phyloP scores from a whole-genome alignment of 805 yeast genomes.

The Metschnikowia drakensbergensis region DNA sequence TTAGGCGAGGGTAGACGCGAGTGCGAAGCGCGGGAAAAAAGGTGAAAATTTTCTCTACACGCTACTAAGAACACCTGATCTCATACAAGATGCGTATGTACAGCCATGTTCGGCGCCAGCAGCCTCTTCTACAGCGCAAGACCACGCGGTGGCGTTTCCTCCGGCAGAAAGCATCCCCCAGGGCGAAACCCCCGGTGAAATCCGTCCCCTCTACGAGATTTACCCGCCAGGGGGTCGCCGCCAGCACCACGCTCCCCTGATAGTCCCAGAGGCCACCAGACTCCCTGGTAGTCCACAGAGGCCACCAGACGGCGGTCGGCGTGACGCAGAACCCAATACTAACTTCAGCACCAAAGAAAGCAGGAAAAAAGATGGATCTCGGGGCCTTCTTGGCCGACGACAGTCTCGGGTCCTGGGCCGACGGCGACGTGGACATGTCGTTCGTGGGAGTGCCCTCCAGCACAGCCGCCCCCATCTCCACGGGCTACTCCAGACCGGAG shows the following conservation, averaged over 20 bases:
- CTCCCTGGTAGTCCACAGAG: too few species aligned
- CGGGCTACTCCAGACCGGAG: constrained; percentile 10
- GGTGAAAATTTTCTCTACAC: constrained; percentile 7
- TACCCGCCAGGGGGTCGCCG: too few species aligned
- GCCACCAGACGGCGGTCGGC: too few species aligned
- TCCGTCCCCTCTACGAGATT: too few species aligned
- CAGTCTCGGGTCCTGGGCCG: constrained; percentile 79
- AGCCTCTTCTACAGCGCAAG: too few species aligned
- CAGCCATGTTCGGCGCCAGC: neutral
- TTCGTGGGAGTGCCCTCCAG: constrained; percentile 51
- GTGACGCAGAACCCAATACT: constrained; percentile 4
- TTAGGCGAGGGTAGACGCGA: neutral
- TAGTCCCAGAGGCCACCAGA: too few species aligned
- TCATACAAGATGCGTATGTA: constrained; percentile 13
- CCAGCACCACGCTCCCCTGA: too few species aligned
- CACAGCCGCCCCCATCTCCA: constrained; percentile 14
- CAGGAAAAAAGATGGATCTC: constrained; percentile 70
- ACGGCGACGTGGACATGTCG: constrained; percentile 69
- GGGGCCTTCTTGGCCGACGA: constrained; percentile 80
- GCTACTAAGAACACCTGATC: neutral
- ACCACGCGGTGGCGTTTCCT: too few species aligned
- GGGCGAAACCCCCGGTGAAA: too few species aligned
- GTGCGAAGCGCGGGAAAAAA: neutral
- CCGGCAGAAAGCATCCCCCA: too few species aligned
- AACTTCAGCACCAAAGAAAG: constrained; percentile 47